These are phyloP conservation scores for Eucalyptus regnans DNA, from an alignment of 345 rosid genomes.

Conservation along the genomic window DNA sequence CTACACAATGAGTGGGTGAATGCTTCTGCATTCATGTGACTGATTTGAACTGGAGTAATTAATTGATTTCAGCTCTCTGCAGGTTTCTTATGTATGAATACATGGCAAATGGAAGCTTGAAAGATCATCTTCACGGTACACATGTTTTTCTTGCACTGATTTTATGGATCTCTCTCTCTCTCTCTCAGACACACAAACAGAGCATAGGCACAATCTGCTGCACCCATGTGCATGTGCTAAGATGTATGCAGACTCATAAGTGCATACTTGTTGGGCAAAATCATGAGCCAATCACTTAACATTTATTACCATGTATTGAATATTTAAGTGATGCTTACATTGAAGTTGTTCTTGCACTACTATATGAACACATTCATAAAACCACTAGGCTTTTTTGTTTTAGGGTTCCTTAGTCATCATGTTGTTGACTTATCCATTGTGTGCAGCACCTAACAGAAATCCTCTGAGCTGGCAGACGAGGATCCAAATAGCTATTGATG, in stretches of 20 bases:
- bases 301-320: neutral
- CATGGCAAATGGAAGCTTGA: constrained; percentile 87
- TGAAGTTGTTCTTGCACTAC: neutral
- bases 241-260: neutral
- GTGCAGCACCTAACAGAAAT: constrained; percentile 40
- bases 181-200: too few species aligned
- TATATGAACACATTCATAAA: neutral
- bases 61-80: constrained; percentile 1
- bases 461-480: constrained; percentile 83
- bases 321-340: neutral
- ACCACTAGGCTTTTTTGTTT: neutral
- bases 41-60: neutral
- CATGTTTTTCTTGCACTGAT: neutral
- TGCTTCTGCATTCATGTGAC: neutral
- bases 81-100: constrained; percentile 89
- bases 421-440: neutral
- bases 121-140: constrained; percentile 85
- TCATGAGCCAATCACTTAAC: neutral
- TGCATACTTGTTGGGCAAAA: neutral
- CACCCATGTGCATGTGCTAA: neutral
- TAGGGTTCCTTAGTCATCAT: neutral
- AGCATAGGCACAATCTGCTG: neutral
- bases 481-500: constrained; percentile 81
- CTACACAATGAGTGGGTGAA: neutral
- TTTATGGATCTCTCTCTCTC: neutral